Evolutionary conservation across 352 stramenopile genomes (phyloP).

Genomic region (Phytophthora pinifolia): DNA sequence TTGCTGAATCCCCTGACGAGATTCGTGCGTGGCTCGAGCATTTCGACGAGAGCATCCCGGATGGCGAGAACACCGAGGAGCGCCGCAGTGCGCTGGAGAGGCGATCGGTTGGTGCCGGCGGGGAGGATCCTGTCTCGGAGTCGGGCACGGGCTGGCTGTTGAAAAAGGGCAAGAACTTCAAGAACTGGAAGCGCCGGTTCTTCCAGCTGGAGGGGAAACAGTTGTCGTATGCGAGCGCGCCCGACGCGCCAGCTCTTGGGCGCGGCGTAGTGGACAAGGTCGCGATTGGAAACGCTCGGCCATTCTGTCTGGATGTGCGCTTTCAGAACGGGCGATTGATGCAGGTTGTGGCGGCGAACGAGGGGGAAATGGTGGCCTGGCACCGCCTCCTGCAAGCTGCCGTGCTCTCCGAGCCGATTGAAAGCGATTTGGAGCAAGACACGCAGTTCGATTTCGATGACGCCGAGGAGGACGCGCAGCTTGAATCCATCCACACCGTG

Average conservation of each 20-base stretch:
- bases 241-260: constrained; percentile 41
- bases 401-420: constrained; percentile 33
- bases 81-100: constrained; percentile 24
- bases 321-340: constrained; percentile 71
- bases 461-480: constrained; percentile 42
- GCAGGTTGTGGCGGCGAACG: constrained; percentile 48
- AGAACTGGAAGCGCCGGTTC: constrained; percentile 68
- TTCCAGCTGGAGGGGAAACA: constrained; percentile 59
- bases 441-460: constrained; percentile 59
- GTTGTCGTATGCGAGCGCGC: constrained; percentile 54
- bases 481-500: constrained; percentile 31
- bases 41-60: constrained; percentile 34
- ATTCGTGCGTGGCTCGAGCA: constrained; percentile 62
- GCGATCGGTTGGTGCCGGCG: constrained; percentile 19
- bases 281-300: constrained; percentile 54
- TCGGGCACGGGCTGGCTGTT: constrained; percentile 46
- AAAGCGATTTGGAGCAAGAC: constrained; percentile 34
- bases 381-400: constrained; percentile 52
- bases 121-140: constrained; percentile 26
- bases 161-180: constrained; percentile 67
- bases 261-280: constrained; percentile 55
- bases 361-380: constrained; percentile 65
- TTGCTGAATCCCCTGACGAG: constrained; percentile 61
- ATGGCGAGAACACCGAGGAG: constrained; percentile 24
- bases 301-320: constrained; percentile 66